Conservation (phyloP, 2,329 filamentous ascomycete species). For the Xylariaceae sp. region DNA sequence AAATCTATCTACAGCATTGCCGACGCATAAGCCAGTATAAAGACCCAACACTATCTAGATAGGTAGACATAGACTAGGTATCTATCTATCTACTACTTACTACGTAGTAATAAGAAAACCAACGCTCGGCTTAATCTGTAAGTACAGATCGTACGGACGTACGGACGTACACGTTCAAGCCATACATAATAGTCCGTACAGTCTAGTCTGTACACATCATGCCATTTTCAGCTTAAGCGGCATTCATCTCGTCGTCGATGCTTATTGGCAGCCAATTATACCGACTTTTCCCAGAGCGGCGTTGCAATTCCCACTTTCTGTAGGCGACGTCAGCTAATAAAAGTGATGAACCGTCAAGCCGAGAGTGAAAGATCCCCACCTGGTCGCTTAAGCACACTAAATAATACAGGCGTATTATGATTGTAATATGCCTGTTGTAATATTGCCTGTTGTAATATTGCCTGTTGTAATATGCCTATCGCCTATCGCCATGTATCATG, state of each 20-base stretch:
- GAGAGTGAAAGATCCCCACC: constrained; percentile 11
- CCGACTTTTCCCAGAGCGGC: constrained; percentile 49
- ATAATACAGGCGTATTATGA: too few species aligned
- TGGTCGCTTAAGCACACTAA: constrained; percentile 45
- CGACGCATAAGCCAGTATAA: too few species aligned
- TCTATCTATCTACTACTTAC: too few species aligned
- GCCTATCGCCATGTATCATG: constrained; percentile 37
- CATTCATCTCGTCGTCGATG: constrained; percentile 47
- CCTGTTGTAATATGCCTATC: too few species aligned
- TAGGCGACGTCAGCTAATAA: not conserved
- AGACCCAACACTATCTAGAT: too few species aligned
- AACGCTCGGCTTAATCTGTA: too few species aligned
- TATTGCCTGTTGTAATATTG: too few species aligned
- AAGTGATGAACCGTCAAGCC: not conserved
- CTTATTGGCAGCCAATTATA: constrained; percentile 53
- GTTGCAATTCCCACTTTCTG: constrained; percentile 44
- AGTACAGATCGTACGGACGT: too few species aligned
- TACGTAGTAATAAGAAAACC: too few species aligned
- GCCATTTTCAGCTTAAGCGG: constrained; percentile 44
- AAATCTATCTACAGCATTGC: too few species aligned
- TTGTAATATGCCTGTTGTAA: too few species aligned
- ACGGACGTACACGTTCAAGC: constrained; percentile 40
- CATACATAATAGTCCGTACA: constrained; percentile 18
- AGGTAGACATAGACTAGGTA: too few species aligned
- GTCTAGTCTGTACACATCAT: constrained; percentile 42